A percentile compares a stretch with the other conserved stretches of the same genome.
These are phyloP conservation scores for Linderina pennispora DNA, from an alignment of 192 early-diverging fungal genomes.

Conservation along the genomic window DNA sequence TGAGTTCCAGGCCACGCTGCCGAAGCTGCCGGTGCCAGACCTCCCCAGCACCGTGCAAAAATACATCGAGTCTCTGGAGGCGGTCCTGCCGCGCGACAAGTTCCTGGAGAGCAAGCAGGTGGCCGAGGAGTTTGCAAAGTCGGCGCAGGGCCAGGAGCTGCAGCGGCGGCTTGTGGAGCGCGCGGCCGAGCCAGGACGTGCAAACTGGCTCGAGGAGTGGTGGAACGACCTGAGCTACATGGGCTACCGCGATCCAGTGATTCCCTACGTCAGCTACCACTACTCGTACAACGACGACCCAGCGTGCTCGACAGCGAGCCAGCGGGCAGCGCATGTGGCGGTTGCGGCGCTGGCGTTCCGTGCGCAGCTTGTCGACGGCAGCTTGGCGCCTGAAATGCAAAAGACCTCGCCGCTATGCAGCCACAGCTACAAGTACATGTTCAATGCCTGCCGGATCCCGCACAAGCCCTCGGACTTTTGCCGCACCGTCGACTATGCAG, in stretches of 20 bases:
- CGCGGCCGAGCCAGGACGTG: constrained; percentile 57
- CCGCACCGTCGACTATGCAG: constrained; percentile 55
- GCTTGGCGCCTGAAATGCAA: constrained; percentile 74
- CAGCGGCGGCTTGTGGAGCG: constrained; percentile 75
- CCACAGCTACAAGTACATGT: constrained; percentile 93
- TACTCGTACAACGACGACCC: constrained; percentile 89
- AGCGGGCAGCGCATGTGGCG: constrained; percentile 82
- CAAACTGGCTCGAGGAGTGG: constrained; percentile 95
- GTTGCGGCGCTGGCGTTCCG: constrained; percentile 83
- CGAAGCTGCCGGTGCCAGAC: constrained; percentile 83
- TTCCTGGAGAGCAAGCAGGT: constrained; percentile 57
- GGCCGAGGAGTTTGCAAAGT: constrained; percentile 69
- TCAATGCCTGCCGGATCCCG: constrained; percentile 93
- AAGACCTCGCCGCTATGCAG: constrained; percentile 73
- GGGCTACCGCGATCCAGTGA: constrained; percentile 94
- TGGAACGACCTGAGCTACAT: constrained; percentile 95
- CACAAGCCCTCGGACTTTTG: constrained; percentile 79
- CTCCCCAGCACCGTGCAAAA: constrained; percentile 68
- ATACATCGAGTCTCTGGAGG: constrained; percentile 74
- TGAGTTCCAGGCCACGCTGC: constrained; percentile 62
- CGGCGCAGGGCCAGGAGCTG: constrained; percentile 70
- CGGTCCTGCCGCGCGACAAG: constrained; percentile 60
- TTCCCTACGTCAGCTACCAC: constrained; percentile 93
- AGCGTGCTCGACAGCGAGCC: constrained; percentile 58
- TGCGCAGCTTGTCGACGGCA: constrained; percentile 62